Evolutionary conservation across 2,329 filamentous ascomycete genomes (phyloP), one percentile per base, ranked within the genome.

Genomic region (Pleoardoris graminearum): DNA sequence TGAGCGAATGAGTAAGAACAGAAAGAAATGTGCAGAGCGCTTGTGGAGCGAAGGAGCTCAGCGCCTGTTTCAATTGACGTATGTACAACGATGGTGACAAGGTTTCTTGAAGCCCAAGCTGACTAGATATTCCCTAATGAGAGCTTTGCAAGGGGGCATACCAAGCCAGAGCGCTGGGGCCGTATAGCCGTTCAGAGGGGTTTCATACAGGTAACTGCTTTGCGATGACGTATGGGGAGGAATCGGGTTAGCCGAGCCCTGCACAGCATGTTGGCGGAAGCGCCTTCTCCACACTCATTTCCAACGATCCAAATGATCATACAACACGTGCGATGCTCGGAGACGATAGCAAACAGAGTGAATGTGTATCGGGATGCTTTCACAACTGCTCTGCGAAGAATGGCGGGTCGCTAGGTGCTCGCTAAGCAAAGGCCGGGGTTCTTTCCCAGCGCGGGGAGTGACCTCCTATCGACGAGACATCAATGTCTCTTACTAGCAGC

Each of bases 381-480:
- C 2, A 17, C 29, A 30, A n/a, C 16, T 22, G 25, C 6, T 19
- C 23, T 29, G 22, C 16, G 10, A 21, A 35, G 32, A 30, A 19
- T 6, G 33, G 8, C n/a, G n/a, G 11, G 22, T 43, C 39, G 7
- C 33, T 46, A 46, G 32, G 7, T n/a, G 21, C 23, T 38, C 29
- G 48, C 43, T 55, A 50, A 14, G 7, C 11, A 33, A 3, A 4
- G 42, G 32, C 53, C 53, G 44, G 44, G 53, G 53, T 48, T 51
- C 38, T 25, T 35, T 14, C 25, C 25, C 45, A 30, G 37, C 37
- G 53, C 38, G 48, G 53, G 44, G 53, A 49, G 29, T 16, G 29
- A 50, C 38, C 48, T 50, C 38, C n/a, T n/a, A n/a, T n/a, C n/a
- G n/a, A n/a, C n/a, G n/a, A n/a, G n/a, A n/a, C n/a, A n/a, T n/a